Base-by-base conservation (phyloP, 164 flowering plant species). In the Houttuynia cordata region DNA sequence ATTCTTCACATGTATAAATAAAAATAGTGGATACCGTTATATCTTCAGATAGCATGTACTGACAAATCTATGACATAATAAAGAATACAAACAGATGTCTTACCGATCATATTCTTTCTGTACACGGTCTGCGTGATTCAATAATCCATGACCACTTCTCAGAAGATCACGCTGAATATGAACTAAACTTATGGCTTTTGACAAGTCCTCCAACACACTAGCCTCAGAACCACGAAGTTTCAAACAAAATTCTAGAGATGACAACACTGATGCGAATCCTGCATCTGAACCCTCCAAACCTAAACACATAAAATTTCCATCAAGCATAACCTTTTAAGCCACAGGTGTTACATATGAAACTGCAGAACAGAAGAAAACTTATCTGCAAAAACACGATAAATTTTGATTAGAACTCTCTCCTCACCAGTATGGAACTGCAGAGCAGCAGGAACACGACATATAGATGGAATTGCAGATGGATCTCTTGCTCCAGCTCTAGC, bases 401-500 rank as follows among this genome's bases (percentile, higher is more conserved):
- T n/a, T n/a, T n/a, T n/a, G n/a, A n/a, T n/a, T n/a, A 52, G 7
- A n/a, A n/a, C 0, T 8, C 22, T 18, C 24, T 1, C 25, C 83
- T 73, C 62, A 91, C 98, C 96, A 70, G 88, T 79, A 72, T 95
- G 86, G 70, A 83, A 84, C 47, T 94, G 96, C 70, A 94, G 91
- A 57, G 97, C 88, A 62, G 94, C 81, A 65, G 99, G 88, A 67
- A 94, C 76, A 49, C 99, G 96, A 64, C 97, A 88, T 58, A 94
- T 88, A 45, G 99, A 91, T 58, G 99, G 97, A 71, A 94, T 79
- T 62, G 99, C 94, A 23, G 97, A 91, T 56, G 96, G 99, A 79
- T 94, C 97, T 67, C 91, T 78, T n/a, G 92, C 83, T 76, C 97
- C 97, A 70, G 96, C 99, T 74, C 91, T 84, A 54, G 99, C 96